Evolutionary conservation across 2,329 filamentous ascomycete species (phyloP), one percentile per base, ranked within the genome.

Genomic region (Colletotrichum sp.): DNA sequence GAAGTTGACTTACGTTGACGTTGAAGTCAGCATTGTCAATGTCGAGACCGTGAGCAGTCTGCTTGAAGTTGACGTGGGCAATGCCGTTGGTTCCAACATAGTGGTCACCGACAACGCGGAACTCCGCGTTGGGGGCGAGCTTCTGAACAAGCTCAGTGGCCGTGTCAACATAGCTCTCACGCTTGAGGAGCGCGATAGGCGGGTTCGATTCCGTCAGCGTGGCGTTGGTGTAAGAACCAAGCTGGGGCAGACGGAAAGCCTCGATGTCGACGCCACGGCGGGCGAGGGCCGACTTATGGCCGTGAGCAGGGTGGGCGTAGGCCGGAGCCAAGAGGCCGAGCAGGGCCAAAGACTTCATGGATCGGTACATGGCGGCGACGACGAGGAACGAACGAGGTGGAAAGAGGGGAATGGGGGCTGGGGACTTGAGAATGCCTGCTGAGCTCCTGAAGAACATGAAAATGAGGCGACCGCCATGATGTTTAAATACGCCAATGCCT

Each of bases 1-100:
- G 34, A 6, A 8, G 34, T 28, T 8, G n/a, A 83, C 87, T 83
- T 79, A 90, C 88, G 76, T 91, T 90, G 70, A 90, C 87, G 75
- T 90, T 90, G 80, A 90, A 89, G 79, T 89, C 87, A 5, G 88
- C 87, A 79, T 90, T 90, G 79, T 90, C 89, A 72, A 91, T 87
- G 73, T 90, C 89, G 14, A 90, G 79, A 5, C 86, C 89, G 75
- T 90, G 87, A 43, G 83, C 83, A 0, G 88, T 90, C 82, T 91
- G 89, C 83, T 89, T 89, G 83, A 90, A 90, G 82, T 90, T 86
- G 79, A 90, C 88, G 78, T 91, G 89, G 4, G 85, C 85, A 74
- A 91, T 84, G 16, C 89, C 89, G 77, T 89, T 90, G 74, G 78
- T 82, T 36, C 88, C 85, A 32, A 89, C 84, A 76, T 90, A 90